Evolutionary conservation across 108 stramenopile species (phyloP).

Genomic region (Fragilaria radians): DNA sequence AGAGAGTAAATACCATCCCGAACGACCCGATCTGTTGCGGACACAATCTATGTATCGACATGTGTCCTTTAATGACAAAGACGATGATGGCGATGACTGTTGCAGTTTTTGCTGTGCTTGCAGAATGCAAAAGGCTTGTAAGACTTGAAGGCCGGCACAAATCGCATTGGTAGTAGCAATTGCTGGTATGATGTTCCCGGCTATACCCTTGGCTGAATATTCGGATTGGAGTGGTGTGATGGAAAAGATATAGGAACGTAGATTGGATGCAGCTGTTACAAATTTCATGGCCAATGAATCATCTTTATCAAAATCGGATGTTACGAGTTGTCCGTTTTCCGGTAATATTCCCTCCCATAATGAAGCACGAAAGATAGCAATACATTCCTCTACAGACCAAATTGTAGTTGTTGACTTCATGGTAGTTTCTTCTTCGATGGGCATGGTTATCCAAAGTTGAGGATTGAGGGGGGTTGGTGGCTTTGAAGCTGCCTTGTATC

Average conservation of each 20-base stretch:
- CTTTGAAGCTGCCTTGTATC: constrained; percentile 82
- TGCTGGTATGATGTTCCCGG: constrained; percentile 99
- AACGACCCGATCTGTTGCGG: constrained; percentile 45
- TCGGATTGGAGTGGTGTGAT: constrained; percentile 78
- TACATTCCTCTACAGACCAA: constrained; percentile 41
- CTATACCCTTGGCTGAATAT: constrained; percentile 96
- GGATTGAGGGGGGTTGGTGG: constrained; percentile 46
- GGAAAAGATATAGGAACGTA: constrained; percentile 84
- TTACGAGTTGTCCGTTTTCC: constrained; percentile 5
- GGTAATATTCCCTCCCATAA: constrained; percentile 36
- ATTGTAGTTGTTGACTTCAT: constrained; percentile 43
- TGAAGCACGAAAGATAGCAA: constrained; percentile 38
- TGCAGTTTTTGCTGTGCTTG: constrained; percentile 29
- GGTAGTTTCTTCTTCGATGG: constrained; percentile 12
- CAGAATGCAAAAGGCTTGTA: constrained; percentile 71
- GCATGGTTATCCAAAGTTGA: constrained; percentile 5
- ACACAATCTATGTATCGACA: constrained; percentile 73
- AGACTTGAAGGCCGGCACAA: constrained; percentile 85
- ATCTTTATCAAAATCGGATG: constrained; percentile 92
- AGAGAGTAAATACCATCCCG: constrained; percentile 71
- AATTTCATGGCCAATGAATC: constrained; percentile 90
- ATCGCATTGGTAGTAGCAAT: constrained; percentile 99
- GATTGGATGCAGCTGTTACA: constrained; percentile 90
- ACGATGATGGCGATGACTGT: background rate
- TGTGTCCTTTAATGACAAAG: constrained; percentile 22